Conservation (phyloP, 805 yeast genomes). For the Vanderwaltozyma tropicalis region DNA sequence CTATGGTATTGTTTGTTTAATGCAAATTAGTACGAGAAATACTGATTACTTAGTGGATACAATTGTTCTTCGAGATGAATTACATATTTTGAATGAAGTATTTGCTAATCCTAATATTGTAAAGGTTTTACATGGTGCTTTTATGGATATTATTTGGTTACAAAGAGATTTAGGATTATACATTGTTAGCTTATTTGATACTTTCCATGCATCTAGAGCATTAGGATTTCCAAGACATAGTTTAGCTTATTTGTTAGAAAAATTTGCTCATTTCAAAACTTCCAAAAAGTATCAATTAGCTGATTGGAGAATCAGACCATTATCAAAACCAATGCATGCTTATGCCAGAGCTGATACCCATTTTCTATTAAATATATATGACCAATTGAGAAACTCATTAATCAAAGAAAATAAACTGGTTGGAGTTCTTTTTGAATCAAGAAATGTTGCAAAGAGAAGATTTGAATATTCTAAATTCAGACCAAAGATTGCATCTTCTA, state of each 20-base stretch:
- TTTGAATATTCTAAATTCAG: conserved; percentile 72
- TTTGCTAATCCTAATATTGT: conserved; percentile 73
- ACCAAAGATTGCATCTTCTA: conserved; percentile 24
- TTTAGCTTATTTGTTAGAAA: conserved; percentile 72
- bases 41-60: conserved; percentile 86
- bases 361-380: conserved; percentile 71
- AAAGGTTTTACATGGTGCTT: conserved; percentile 93
- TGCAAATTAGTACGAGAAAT: conserved; percentile 83
- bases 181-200: conserved; percentile 82
- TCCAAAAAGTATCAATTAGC: conserved; percentile 92
- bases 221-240: conserved; percentile 77
- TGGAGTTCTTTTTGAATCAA: conserved; percentile 61
- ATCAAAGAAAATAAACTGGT: conserved; percentile 41
- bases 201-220: conserved; percentile 76
- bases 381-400: conserved; percentile 56
- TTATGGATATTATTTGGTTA: conserved; percentile 93
- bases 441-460: conserved; percentile 69
- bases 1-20: conserved; percentile 80
- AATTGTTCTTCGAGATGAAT: conserved; percentile 60
- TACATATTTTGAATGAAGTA: conserved; percentile 55
- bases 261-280: conserved; percentile 72
- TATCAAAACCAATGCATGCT: conserved; percentile 60
- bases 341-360: conserved; percentile 96
- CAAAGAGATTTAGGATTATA: conserved; percentile 92
- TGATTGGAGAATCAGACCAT: conserved; percentile 91